Evolutionary conservation across 2,329 filamentous ascomycete genomes (phyloP), one percentile per base, ranked within the genome.

Genomic region (Arthroderma sp.): DNA sequence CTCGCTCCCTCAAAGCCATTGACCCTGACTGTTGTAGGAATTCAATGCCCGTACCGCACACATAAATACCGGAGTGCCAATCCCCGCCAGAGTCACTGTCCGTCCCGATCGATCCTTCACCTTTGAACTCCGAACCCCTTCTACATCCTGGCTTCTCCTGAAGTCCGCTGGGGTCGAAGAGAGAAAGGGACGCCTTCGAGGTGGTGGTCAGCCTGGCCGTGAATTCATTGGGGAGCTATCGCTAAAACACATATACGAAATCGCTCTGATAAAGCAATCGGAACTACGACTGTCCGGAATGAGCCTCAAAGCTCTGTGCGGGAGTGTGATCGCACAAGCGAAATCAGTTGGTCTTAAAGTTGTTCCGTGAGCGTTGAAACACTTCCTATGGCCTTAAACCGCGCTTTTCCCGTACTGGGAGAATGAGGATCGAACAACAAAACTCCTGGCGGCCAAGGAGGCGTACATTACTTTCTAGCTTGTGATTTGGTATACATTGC

Each of bases 181-280:
- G 38, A 72, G 74, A 45, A 87, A 89, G 63, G 81, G 81, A 57
- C 83, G 84, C 57, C 71, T 86, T 6, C 72, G 74, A 57, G 91
- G 87, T 8, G 84, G 87, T 0, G 73, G 72, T 57, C 82, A 79
- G 45, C 83, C 85, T 0, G 83, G 81, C 1, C 73, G 81, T 49
- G 85, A 94, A 54, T 78, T 70, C 5, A 77, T 94, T n/a, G 91
- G 89, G 47, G 82, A 77, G 3, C 75, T 98, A 45, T 91, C 83
- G 57, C 68, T 98, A 58, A 98, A 98, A 72, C 91, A 98, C 67
- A 72, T 98, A 22, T 96, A 87, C 67, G 89, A 96, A 69, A 96
- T 98, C 65, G 91, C 91, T 52, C 88, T 85, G 73, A 93, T 98
- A 59, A 98, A 98, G 75, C 82, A 85, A 53, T 70, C 74, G 43